phyloP scores from a whole-genome alignment of 2,329 filamentous ascomycete genomes.

The Davidsoniella australis region DNA sequence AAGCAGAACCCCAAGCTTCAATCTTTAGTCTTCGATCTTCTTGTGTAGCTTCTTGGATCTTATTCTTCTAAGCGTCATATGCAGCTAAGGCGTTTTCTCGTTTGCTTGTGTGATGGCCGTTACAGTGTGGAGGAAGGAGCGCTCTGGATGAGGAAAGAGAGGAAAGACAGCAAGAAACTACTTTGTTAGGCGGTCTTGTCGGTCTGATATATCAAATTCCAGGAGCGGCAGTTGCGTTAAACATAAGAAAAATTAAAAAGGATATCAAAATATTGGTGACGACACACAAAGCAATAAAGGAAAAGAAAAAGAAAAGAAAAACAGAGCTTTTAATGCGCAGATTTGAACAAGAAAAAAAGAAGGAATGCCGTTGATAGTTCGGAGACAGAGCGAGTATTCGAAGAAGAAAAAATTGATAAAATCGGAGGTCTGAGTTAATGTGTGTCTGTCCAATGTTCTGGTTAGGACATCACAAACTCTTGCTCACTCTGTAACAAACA shows the following conservation, averaged over 20 bases:
- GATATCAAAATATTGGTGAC: neutral
- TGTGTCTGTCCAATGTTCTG: too few species aligned
- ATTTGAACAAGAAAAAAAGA: neutral
- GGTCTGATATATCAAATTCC: neutral
- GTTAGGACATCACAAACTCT: neutral
- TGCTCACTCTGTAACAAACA: constrained; percentile 8
- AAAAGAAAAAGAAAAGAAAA: neutral
- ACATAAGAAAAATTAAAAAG: neutral
- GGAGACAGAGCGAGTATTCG: neutral
- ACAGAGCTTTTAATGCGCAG: neutral
- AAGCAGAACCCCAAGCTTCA: neutral
- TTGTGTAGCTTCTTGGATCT: neutral
- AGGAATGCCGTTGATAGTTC: neutral
- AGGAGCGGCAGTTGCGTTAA: too few species aligned
- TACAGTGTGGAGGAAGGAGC: neutral
- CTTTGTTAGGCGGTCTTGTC: neutral
- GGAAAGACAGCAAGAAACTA: constrained; percentile 2
- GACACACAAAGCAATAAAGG: neutral
- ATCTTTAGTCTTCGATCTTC: neutral
- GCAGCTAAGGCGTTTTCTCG: neutral
- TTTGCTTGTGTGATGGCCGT: neutral
- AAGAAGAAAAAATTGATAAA: neutral
- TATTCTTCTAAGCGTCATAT: neutral
- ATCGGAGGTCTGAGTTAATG: neutral
- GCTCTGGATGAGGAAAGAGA: constrained; percentile 3